These are phyloP conservation scores for Lactarius pseudohatsudake DNA, from an alignment of 768 basidiomycete species.

Conservation along the genomic window DNA sequence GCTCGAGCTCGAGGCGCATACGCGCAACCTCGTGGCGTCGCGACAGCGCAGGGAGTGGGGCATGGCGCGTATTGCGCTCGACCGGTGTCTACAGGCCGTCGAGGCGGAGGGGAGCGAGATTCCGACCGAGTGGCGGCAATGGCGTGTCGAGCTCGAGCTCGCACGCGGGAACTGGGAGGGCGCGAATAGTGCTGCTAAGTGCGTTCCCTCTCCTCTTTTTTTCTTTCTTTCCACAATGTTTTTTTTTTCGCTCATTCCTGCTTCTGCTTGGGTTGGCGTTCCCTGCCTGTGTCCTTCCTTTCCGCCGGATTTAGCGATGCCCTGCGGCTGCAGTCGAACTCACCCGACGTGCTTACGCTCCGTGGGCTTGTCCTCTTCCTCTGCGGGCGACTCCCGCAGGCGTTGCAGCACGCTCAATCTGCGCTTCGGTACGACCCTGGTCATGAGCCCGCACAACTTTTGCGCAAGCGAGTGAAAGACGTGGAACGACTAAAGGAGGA, in stretches of 20 bases:
- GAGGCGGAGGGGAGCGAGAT: constrained; percentile 75
- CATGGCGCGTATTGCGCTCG: constrained; percentile 74
- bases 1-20: constrained; percentile 59
- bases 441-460: constrained; percentile 62
- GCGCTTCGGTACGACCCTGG: constrained; percentile 81
- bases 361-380: constrained; percentile 81
- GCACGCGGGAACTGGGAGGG: constrained; percentile 69
- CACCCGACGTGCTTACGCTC: constrained; percentile 76
- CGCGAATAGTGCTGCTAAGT: constrained; percentile 77
- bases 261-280: not conserved
- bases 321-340: constrained; percentile 65
- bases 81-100: constrained; percentile 70
- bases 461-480: constrained; percentile 78
- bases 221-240: not conserved
- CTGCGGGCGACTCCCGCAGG: constrained; percentile 64
- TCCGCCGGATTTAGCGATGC: constrained; percentile 61
- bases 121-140: constrained; percentile 77
- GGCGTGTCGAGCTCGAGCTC: constrained; percentile 77
- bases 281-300: too few relatives aligned
- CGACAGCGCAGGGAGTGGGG: constrained; percentile 67
- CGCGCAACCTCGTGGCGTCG: constrained; percentile 62
- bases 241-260: not conserved
- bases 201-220: constrained; percentile 33
- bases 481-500: constrained; percentile 84
- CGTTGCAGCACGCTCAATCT: constrained; percentile 65